These are phyloP conservation scores for Colletotrichum noveboracense DNA, from an alignment of 2,329 filamentous ascomycete species.

Conservation along the genomic window DNA sequence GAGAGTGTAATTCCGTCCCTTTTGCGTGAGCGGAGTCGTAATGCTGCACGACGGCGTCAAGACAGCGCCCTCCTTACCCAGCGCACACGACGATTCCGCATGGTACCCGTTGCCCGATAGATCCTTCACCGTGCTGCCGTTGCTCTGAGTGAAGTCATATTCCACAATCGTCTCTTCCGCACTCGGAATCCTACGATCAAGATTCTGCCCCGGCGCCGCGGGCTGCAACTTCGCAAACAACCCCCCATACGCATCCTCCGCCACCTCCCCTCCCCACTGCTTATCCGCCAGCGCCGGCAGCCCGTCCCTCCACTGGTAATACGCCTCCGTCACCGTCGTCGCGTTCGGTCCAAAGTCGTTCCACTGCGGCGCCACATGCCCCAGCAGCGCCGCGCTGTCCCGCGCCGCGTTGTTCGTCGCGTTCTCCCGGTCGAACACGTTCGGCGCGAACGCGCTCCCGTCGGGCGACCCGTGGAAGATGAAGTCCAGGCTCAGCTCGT, in stretches of 20 bases:
- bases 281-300: conserved; percentile 29
- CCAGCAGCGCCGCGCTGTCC: conserved; percentile 19
- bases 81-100: background rate
- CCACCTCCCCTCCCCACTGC: conserved; percentile 29
- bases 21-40: conserved; percentile 52
- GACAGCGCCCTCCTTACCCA: conserved; percentile 23
- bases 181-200: conserved; percentile 24
- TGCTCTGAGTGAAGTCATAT: conserved; percentile 12
- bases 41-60: conserved; percentile 45
- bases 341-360: conserved; percentile 29
- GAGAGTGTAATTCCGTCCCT: conserved; percentile 63
- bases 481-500: conserved; percentile 23
- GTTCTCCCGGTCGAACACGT: conserved; percentile 26
- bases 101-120: conserved; percentile 26
- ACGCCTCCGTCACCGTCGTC: conserved; percentile 28
- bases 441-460: conserved; percentile 23
- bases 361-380: conserved; percentile 28
- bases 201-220: conserved; percentile 25
- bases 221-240: conserved; percentile 25
- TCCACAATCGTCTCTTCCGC: conserved; percentile 21
- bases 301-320: conserved; percentile 28
- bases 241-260: background rate
- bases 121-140: conserved; percentile 16
- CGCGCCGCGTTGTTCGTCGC: conserved; percentile 21
- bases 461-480: conserved; percentile 24